Conservation (phyloP, 73 alveolate species). For the Blepharisma stoltei region DNA sequence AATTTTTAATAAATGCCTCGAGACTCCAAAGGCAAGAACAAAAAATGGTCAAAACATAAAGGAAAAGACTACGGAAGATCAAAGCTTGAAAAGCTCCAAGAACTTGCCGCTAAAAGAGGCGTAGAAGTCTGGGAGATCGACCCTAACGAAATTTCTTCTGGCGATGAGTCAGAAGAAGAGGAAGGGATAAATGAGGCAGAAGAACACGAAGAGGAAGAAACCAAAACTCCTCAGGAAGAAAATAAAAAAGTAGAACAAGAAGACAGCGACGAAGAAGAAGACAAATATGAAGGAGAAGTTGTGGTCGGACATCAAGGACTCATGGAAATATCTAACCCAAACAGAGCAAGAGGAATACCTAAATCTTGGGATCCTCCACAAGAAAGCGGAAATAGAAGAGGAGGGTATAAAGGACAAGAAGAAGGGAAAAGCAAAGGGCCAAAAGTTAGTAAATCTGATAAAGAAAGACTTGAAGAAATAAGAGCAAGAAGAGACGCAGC, state of each 20-base stretch:
- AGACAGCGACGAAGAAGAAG: conserved; percentile 4
- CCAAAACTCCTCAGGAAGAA: too few species aligned
- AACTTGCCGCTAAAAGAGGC: conserved; percentile 6
- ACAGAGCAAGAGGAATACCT: neutral
- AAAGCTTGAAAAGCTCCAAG: conserved; percentile 9
- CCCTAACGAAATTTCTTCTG: neutral
- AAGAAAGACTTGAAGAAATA: conserved; percentile 17
- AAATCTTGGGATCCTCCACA: too few species aligned
- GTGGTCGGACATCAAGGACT: conserved; percentile 1
- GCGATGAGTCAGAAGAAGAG: conserved; percentile 25
- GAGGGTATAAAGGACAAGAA: neutral
- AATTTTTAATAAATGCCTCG: conserved; percentile 7
- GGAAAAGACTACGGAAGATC: neutral
- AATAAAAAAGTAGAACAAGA: neutral
- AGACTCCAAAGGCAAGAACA: conserved; percentile 22
- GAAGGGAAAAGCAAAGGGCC: neutral
- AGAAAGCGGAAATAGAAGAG: too few species aligned
- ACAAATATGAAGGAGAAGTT: neutral
- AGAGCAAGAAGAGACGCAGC: conserved; percentile 28
- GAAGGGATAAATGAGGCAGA: conserved; percentile 20
- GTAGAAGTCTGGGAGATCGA: conserved; percentile 23
- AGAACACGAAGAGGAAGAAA: too few species aligned
- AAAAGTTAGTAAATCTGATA: neutral
- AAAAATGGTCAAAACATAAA: conserved; percentile 16
- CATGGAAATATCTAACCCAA: conserved; percentile 3